Base-by-base conservation (phyloP, 441 rosid species). In the Jatropha multifida region DNA sequence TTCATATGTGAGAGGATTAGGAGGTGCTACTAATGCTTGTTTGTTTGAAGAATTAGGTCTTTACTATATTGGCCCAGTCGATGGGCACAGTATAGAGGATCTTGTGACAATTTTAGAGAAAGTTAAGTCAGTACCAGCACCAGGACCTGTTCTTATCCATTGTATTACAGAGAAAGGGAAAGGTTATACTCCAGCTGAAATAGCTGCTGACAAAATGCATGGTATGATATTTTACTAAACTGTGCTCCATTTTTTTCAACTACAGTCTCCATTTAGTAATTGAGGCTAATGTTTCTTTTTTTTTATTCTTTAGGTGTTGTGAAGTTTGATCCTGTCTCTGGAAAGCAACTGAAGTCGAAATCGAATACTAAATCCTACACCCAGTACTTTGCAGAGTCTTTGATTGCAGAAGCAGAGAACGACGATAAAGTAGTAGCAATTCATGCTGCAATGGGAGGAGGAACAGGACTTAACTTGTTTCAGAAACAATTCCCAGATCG, bases 371-470 rank as follows among this genome's bases (percentile, higher is more conserved):
- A 49, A 12, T 80, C 85, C 0, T 82, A 84, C 76, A 81, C 85
- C 1, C 78, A 71, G 20, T 85, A 83, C 68, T 85, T 88, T 68
- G 88, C 86, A 0, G 83, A 88, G 68, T 79, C 90, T 4, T 79
- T 85, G 76, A 85, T 86, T 26, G 84, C 83, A 23, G 87, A 86
- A 75, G 88, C 88, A 6, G 77, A 83, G 72, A 23, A 18, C 26
- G 89, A 86, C 37, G 81, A 78, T 11, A 83, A 70, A 41, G 73
- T 88, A 14, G 87, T 88, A 7, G 90, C 83, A 14, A 81, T 86
- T 17, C 89, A 88, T 68, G 91, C 87, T n/a, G 88, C 91, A 3
- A 81, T 85, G 92, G 91, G 88, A 38, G 88, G 90, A 58, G 87
- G 92, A 7, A 85, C 90, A 9, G 88, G 88, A 4, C 86, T 88